Evolutionary conservation across 108 stramenopile genomes (phyloP).

Genomic region (Epithemia pelagica): DNA sequence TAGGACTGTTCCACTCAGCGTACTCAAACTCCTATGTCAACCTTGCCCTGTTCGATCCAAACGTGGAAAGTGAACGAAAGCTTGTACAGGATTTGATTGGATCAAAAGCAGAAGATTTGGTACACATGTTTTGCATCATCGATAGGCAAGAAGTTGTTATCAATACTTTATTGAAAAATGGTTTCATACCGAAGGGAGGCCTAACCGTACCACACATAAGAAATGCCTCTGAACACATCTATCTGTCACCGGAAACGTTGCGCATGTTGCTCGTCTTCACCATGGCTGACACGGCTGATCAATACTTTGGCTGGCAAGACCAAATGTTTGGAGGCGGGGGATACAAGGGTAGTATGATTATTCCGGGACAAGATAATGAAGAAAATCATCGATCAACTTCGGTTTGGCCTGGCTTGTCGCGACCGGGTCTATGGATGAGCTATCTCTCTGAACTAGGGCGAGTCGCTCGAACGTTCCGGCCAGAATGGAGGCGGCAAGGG

Average conservation of each 20-base stretch:
- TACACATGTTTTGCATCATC: constrained; percentile 31
- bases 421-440: constrained; percentile 30
- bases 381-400: constrained; percentile 6
- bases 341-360: constrained; percentile 10
- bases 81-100: constrained; percentile 18
- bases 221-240: constrained; percentile 2
- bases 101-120: constrained; percentile 18
- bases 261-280: constrained; percentile 19
- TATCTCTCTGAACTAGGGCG: constrained; percentile 18
- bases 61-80: constrained; percentile 6
- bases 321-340: constrained; percentile 18
- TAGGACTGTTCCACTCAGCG: constrained; percentile 26
- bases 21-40: constrained; percentile 31
- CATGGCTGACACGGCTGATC: constrained; percentile 25
- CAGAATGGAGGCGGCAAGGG: neutral
- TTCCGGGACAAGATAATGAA: constrained; percentile 12
- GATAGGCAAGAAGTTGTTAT: constrained; percentile 25
- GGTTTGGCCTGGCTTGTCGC: constrained; percentile 19
- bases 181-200: constrained; percentile 19
- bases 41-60: constrained; percentile 24
- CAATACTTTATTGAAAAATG: constrained; percentile 18
- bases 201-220: constrained; percentile 17
- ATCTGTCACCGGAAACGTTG: constrained; percentile 7
- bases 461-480: constrained; percentile 7
- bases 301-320: constrained; percentile 31